Evolutionary conservation across 257 asterid species (phyloP), one percentile per base, ranked within the genome.

Genomic region (Pogostemon cablin): DNA sequence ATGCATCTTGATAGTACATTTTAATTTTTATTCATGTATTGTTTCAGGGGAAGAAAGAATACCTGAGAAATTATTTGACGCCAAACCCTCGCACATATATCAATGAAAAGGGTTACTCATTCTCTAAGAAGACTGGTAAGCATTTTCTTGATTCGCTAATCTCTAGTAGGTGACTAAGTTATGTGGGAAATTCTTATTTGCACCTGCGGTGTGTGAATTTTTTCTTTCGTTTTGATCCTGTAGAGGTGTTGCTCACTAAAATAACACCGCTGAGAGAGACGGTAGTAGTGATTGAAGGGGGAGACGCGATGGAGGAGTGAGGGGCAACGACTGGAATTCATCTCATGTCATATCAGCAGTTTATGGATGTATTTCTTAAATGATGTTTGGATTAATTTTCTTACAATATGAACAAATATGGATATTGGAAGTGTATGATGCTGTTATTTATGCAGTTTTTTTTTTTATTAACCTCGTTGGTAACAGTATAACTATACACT

Each of bases 81-180:
- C 97, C 98, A 8, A 92, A 92, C 80, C 98, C 98, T 34, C 96
- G 98, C 17, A 92, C 97, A 3, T 92, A 92, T 64, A 68, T 84
- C 76, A 87, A 84, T 72, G 85, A 88, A 75, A 88, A 83, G 79
- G 95, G 96, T 43, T 90, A 88, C 81, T 2, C 87, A 0, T 92
- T 92, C 57, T 32, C 96, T 47, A 92, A 88, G 79, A 90, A 86
- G 83, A 88, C 97, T 58, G 98, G 98, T 92, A 58, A 73, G 95
- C 73, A 10, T 73, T 60, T 37, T 60, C 32, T 37, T 60, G 47
- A 39, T 66, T 72, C 67, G 49, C 71, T 65, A 35, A 37, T 49
- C 65, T 52, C 55, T 57, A 32, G 9, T 67, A 59, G 68, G 8
- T 70, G 37, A 25, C 15, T 25, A 25, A 17, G 20, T 62, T 54